phyloP scores from a whole-genome alignment of 176 grass and related monocot species.

The Rhynchospora pubera region DNA sequence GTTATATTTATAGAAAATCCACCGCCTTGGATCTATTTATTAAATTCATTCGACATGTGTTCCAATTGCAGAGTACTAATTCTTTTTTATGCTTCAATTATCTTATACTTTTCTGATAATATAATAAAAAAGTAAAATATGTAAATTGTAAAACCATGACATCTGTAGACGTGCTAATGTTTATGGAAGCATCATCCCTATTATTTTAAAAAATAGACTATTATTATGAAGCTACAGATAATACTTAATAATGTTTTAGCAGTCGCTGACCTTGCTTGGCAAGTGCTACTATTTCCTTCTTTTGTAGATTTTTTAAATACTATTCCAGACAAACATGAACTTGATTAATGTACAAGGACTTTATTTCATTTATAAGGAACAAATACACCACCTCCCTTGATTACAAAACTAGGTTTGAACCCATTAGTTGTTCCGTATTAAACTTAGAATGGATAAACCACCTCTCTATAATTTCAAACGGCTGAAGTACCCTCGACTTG shows the following conservation, averaged over 20 bases:
- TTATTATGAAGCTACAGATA: background rate
- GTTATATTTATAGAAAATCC: background rate
- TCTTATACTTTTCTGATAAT: background rate
- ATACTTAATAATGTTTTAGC: background rate
- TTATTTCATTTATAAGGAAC: background rate
- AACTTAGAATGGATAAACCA: background rate
- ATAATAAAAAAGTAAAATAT: background rate
- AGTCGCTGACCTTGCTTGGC: background rate
- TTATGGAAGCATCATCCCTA: background rate
- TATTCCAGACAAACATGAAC: background rate
- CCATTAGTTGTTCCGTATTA: background rate
- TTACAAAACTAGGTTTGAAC: background rate
- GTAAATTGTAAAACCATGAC: background rate
- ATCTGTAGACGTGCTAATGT: conserved; percentile 7
- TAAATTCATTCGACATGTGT: background rate
- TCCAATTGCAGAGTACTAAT: background rate
- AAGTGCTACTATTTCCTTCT: background rate
- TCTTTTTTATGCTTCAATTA: background rate
- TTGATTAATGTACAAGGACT: background rate
- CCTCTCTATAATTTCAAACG: background rate
- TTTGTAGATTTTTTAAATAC: background rate
- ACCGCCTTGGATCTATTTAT: background rate
- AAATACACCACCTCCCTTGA: background rate
- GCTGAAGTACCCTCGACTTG: background rate
- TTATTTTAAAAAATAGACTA: background rate